Evolutionary conservation across 139 green algal species (phyloP).

Genomic region (Picochlorum sp.): DNA sequence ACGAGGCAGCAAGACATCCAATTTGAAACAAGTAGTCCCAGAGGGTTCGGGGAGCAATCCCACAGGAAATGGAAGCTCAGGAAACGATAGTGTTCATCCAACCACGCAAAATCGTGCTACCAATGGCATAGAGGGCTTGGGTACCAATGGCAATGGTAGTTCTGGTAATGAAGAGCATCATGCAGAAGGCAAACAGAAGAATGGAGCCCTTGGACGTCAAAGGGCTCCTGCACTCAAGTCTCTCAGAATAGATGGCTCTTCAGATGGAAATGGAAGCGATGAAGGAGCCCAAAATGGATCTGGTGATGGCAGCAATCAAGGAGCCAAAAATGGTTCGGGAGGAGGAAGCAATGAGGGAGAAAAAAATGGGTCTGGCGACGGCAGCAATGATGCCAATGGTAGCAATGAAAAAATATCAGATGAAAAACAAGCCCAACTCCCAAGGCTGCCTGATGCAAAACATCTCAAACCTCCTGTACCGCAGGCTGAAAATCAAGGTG

Average conservation of each 20-base stretch:
- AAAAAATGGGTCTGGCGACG: slow-evolving; percentile 1
- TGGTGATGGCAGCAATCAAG: background rate
- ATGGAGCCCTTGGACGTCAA: too few species aligned
- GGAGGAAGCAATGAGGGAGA: background rate
- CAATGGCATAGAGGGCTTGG: slow-evolving; percentile 10
- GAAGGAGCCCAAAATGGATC: background rate
- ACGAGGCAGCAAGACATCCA: too few species aligned
- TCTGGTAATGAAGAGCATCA: slow-evolving; percentile 1
- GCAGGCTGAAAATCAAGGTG: too few species aligned
- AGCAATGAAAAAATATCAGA: too few species aligned
- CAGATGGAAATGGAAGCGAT: background rate
- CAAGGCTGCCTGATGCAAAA: too few species aligned
- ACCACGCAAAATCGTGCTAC: slow-evolving; percentile 8
- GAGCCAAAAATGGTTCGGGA: background rate
- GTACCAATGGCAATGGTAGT: slow-evolving; percentile 12
- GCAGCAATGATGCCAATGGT: background rate
- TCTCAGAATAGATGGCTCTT: background rate
- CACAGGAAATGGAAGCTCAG: slow-evolving; percentile 24
- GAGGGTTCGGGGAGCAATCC: slow-evolving; percentile 6
- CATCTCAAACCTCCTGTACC: too few species aligned
- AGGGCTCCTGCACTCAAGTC: too few species aligned
- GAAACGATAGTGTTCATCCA: slow-evolving; percentile 20
- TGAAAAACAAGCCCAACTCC: too few species aligned
- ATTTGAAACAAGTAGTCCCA: background rate
- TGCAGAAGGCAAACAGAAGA: too few species aligned